phyloP scores from a whole-genome alignment of 805 yeast species.

The Kuraishia capsulata region DNA sequence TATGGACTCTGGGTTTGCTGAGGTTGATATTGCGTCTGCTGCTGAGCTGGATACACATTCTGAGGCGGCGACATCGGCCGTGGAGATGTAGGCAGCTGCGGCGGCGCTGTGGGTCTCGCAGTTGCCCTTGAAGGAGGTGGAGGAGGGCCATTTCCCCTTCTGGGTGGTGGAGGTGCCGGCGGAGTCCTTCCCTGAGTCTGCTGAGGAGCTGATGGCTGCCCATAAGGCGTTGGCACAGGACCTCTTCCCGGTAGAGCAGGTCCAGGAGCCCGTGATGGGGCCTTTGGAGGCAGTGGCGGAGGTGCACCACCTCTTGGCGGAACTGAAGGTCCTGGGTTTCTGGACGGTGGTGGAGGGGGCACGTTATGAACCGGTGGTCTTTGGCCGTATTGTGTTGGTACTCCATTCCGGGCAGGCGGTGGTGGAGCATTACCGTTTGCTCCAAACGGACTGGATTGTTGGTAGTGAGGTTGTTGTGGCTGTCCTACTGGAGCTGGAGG shows the following conservation, averaged over 20 bases:
- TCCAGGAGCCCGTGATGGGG: slow-evolving; percentile 4
- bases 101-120: slow-evolving; percentile 1
- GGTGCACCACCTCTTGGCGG: slow-evolving; percentile 5
- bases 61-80: slow-evolving; percentile 9
- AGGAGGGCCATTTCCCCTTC: slow-evolving; percentile 6
- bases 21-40: slow-evolving; percentile 1
- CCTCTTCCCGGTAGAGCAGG: slow-evolving; percentile 7
- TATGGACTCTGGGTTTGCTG: slow-evolving; percentile 1
- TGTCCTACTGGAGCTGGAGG: slow-evolving; percentile 1
- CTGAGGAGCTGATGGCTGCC: no score
- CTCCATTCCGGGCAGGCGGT: no score
- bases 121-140: slow-evolving; percentile 12
- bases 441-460: no score
- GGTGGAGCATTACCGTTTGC: no score
- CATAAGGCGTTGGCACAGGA: slow-evolving; percentile 3
- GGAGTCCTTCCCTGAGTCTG: slow-evolving; percentile 5
- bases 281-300: slow-evolving; percentile 9
- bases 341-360: slow-evolving; percentile 13
- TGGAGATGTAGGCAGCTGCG: slow-evolving; percentile 8
- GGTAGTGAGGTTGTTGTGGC: no score
- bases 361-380: slow-evolving; percentile 9
- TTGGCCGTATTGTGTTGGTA: slow-evolving; percentile 1
- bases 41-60: slow-evolving; percentile 6
- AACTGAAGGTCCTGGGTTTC: neutral
- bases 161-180: slow-evolving; percentile 6